Evolutionary conservation across 805 yeast species (phyloP), one percentile per base, ranked within the genome.

Genomic region (Pichia cephalocereana): DNA sequence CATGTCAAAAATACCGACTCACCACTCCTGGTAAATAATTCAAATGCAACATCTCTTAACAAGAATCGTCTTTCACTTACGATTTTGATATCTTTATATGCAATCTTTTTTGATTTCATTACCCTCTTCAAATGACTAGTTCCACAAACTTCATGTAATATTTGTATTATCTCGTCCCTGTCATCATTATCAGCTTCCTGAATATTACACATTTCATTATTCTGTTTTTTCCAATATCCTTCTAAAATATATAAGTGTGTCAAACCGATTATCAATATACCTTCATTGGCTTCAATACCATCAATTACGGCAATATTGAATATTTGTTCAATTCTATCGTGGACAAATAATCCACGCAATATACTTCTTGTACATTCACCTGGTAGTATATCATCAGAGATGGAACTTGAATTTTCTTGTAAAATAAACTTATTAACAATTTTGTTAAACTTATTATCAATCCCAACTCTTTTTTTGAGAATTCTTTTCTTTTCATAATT

Each of bases 321-420:
- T 17, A 88, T 65, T 14, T 77, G 77, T n/a, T 69, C 74, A 26
- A 89, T 85, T 42, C 73, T 74, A 60, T 88, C 96, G 15, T 85
- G 85, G 45, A 78, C 74, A 54, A 68, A 80, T 47, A 88, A 66
- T 55, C 86, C 76, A 49, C 90, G 72, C 19, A 87, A 65, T 1
- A 88, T 83, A 57, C 82, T 83, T 47, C 95, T 67, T 60, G 87
- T 86, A 56, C 79, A 79, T 60, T 86, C 95, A 52, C 80, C 83
- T 46, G 73, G 44, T 23, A 43, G 41, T 11, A 38, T 49, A 10
- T 38, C 44, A 15, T 50, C 48, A 14, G 15, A 18, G 26, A 23
- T 23, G 3, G 26, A 8, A 27, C 26, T 27, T 41, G 42, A 14
- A 10, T 4, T 5, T 34, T 14, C 12, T 3, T 15, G 12, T 8